Percentiles rank a stretch among this genome's conserved stretches.
phyloP scores from a whole-genome alignment of 192 early-diverging fungal species.

The Coemansia interrupta region DNA sequence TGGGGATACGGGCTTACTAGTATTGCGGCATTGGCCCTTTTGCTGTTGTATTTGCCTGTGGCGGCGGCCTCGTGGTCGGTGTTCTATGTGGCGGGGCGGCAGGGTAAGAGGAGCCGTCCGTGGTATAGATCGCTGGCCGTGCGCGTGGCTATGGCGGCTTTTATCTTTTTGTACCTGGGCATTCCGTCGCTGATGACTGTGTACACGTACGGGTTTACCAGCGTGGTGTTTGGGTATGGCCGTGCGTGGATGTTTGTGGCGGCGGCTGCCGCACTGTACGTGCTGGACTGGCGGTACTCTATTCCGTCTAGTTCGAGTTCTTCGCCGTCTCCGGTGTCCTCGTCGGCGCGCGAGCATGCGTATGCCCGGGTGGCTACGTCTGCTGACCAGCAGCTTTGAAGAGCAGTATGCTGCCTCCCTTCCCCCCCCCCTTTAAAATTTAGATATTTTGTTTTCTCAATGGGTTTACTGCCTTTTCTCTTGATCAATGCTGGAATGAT shows the following conservation, averaged over 20 bases:
- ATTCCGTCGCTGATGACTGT: constrained; percentile 29
- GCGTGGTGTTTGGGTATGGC: constrained; percentile 30
- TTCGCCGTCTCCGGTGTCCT: too few species aligned
- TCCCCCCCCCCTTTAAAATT: too few species aligned
- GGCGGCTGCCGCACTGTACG: constrained; percentile 24
- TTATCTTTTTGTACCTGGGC: constrained; percentile 26
- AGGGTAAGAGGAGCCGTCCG: neutral
- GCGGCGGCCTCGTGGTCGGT: constrained; percentile 29
- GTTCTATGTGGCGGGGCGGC: constrained; percentile 23
- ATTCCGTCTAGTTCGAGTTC: neutral
- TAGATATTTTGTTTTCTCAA: too few species aligned
- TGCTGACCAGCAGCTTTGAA: too few species aligned
- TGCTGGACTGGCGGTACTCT: constrained; percentile 32
- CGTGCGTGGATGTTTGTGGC: constrained; percentile 40
- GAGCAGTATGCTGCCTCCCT: too few species aligned
- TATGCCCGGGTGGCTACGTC: too few species aligned
- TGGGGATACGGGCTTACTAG: constrained; percentile 44
- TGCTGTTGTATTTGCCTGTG: constrained; percentile 44
- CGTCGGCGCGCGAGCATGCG: too few species aligned
- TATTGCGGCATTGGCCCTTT: constrained; percentile 27
- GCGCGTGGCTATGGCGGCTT: constrained; percentile 17
- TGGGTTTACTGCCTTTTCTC: too few species aligned
- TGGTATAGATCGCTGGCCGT: constrained; percentile 28
- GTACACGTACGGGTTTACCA: constrained; percentile 38
- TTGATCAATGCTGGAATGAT: too few species aligned